These are phyloP conservation scores for Linum lewisii DNA, from an alignment of 345 rosid species.

Conservation along the genomic window DNA sequence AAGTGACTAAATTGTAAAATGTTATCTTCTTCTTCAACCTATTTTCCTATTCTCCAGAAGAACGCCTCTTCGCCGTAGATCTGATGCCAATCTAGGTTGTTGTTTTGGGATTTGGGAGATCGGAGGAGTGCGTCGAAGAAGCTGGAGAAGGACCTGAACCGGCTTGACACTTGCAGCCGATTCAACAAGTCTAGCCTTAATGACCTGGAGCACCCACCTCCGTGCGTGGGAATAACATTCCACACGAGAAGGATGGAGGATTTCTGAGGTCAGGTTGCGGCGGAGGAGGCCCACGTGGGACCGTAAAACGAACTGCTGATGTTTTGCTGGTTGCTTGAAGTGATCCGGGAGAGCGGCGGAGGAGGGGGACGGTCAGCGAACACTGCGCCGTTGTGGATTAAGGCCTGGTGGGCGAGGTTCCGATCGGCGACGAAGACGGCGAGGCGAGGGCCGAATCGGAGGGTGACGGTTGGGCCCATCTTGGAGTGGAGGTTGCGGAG, in stretches of 20 bases:
- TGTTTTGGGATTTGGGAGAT: no score
- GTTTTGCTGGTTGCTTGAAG: neutral
- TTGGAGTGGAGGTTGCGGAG: no score
- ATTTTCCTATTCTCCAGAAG: no score
- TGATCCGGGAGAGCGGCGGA: neutral
- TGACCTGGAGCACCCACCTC: neutral
- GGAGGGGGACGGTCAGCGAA: neutral
- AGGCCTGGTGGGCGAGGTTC: neutral
- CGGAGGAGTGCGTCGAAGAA: no score
- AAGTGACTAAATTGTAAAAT: no score
- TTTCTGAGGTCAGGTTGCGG: neutral
- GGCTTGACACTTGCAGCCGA: neutral
- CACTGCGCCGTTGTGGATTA: neutral
- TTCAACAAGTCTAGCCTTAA: neutral
- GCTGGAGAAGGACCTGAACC: no score
- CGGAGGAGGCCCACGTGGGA: neutral
- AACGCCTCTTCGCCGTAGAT: no score
- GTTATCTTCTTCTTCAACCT: no score
- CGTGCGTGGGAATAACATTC: neutral
- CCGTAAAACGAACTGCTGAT: neutral
- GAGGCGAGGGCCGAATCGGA: neutral
- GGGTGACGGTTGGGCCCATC: no score
- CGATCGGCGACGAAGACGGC: neutral
- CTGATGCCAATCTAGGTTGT: no score
- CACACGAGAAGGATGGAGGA: neutral